Evolutionary conservation across 2,329 filamentous ascomycete genomes (phyloP).

Genomic region (Colletotrichum tamarilloi): DNA sequence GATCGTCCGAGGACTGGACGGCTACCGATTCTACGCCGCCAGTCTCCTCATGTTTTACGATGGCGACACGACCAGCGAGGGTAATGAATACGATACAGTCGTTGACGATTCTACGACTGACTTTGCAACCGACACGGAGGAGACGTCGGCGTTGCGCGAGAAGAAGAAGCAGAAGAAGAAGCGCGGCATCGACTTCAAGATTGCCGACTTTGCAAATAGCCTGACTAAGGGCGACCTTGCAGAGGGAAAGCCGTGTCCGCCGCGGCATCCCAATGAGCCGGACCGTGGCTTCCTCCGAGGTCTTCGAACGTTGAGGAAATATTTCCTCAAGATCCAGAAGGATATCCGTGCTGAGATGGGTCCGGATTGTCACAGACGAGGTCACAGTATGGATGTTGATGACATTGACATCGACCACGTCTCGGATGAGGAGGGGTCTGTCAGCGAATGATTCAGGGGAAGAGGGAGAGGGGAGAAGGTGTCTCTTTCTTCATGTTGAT

Average conservation of each 20-base stretch:
- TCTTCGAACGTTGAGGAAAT: conserved; percentile 79
- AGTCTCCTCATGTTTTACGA: conserved; percentile 97
- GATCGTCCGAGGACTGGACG: conserved; percentile 82
- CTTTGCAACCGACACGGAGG: conserved; percentile 68
- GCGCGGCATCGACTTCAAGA: conserved; percentile 87
- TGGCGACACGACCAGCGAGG: conserved; percentile 72
- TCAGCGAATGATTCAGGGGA: conserved; percentile 27
- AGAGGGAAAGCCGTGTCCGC: conserved; percentile 76
- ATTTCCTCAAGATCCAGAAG: conserved; percentile 88
- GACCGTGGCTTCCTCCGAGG: conserved; percentile 92
- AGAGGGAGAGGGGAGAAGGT: neutral
- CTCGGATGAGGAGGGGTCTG: conserved; percentile 30
- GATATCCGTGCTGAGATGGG: conserved; percentile 73
- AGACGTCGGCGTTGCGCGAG: conserved; percentile 50
- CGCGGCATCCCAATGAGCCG: conserved; percentile 80
- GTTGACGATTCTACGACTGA: conserved; percentile 70
- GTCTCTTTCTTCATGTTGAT: conserved; percentile 25
- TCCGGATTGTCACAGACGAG: conserved; percentile 49
- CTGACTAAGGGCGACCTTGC: conserved; percentile 86
- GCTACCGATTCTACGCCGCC: conserved; percentile 95
- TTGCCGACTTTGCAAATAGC: conserved; percentile 98
- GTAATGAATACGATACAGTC: conserved; percentile 59
- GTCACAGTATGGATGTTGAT: conserved; percentile 23
- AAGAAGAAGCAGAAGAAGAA: conserved; percentile 61
- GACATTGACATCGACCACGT: conserved; percentile 26